Conservation (phyloP, 116 monocot species). For the Phalaenopsis hybrid region DNA sequence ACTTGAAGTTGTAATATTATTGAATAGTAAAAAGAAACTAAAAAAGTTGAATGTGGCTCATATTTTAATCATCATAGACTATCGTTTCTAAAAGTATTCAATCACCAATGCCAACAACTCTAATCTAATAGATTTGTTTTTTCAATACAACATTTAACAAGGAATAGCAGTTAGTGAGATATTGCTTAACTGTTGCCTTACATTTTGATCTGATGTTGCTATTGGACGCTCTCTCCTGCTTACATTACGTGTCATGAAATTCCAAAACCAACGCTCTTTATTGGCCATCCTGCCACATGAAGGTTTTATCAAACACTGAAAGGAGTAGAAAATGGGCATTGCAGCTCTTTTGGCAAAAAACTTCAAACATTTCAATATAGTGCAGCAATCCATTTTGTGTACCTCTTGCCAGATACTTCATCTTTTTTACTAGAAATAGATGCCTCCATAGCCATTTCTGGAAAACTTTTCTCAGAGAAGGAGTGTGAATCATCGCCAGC, state of each 20-base stretch:
- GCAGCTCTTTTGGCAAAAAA: not conserved
- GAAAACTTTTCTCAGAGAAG: slow-evolving; percentile 13
- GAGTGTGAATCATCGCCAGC: slow-evolving; percentile 24
- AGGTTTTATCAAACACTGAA: slow-evolving; percentile 7
- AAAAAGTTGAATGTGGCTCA: not conserved
- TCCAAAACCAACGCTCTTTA: slow-evolving; percentile 60
- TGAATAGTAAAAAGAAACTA: not conserved
- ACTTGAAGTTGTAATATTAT: not conserved
- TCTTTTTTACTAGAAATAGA: slow-evolving; percentile 19
- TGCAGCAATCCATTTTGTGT: not conserved
- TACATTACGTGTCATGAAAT: slow-evolving; percentile 45
- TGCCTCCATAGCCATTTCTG: slow-evolving; percentile 10
- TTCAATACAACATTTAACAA: not conserved
- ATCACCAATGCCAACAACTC: not conserved
- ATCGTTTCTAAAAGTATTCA: not conserved
- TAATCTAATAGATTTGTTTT: not conserved
- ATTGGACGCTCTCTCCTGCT: slow-evolving; percentile 25
- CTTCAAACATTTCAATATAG: not conserved
- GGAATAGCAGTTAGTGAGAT: not conserved
- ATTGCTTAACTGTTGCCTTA: slow-evolving; percentile 16
- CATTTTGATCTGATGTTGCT: slow-evolving; percentile 31
- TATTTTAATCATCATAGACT: not conserved
- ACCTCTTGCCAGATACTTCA: slow-evolving; percentile 31
- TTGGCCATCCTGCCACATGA: slow-evolving; percentile 24
- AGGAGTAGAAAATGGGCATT: not conserved